A percentile compares a stretch with the other conserved stretches of the same genome.
phyloP scores from a whole-genome alignment of 2,329 filamentous ascomycete genomes.

The Nothophaeocryptopus gaeumannii region DNA sequence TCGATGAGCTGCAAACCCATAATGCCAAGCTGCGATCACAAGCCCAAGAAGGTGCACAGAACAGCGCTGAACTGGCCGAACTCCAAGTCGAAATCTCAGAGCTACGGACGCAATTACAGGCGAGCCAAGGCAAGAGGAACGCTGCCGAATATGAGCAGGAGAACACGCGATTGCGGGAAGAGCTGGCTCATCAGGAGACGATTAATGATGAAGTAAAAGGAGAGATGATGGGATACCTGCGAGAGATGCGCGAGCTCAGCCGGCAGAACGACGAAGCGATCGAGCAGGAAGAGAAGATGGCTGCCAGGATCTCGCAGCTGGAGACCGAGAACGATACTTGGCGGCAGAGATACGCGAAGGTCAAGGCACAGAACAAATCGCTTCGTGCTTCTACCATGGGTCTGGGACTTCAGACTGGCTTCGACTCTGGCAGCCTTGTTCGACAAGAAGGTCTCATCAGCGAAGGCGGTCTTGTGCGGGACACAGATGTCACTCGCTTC shows the following conservation, averaged over 20 bases:
- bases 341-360: conserved; percentile 82
- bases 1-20: conserved; percentile 32
- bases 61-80: conserved; percentile 38
- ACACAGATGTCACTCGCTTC: conserved; percentile 91
- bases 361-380: conserved; percentile 81
- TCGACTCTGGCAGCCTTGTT: conserved; percentile 64
- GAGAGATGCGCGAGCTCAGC: conserved; percentile 85
- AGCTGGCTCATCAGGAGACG: conserved; percentile 75
- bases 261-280: conserved; percentile 74
- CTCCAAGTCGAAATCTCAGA: conserved; percentile 21
- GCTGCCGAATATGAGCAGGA: conserved; percentile 62
- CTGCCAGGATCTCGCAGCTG: conserved; percentile 69
- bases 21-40: conserved; percentile 36
- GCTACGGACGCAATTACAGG: conserved; percentile 15
- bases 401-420: conserved; percentile 54
- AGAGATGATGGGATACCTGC: conserved; percentile 77
- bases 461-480: conserved; percentile 76
- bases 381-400: conserved; percentile 79
- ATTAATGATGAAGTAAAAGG: conserved; percentile 82
- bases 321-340: conserved; percentile 84
- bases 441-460: conserved; percentile 58
- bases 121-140: conserved; percentile 22
- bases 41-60: conserved; percentile 39
- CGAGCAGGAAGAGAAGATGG: conserved; percentile 77
- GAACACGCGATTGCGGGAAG: conserved; percentile 52